Conservation (phyloP, 768 basidiomycete genomes). For the Leccinum boreale region DNA sequence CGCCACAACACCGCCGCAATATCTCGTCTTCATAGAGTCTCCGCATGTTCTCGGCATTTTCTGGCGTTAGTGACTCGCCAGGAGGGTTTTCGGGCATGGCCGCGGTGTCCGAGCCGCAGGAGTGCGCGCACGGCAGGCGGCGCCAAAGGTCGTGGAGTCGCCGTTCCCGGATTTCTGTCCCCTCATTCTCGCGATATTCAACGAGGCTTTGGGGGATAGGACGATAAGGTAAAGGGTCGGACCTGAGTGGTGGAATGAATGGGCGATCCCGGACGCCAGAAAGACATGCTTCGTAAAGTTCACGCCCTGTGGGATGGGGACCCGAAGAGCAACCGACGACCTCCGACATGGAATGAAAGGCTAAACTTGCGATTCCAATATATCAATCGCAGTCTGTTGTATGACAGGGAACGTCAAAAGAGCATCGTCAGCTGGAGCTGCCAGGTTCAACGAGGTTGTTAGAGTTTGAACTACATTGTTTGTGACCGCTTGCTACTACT, state of each 20-base stretch:
- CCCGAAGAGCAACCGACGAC: slow-evolving; percentile 17
- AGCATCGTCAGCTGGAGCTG: slow-evolving; percentile 26
- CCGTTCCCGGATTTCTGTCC: slow-evolving; percentile 55
- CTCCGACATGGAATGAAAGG: slow-evolving; percentile 27
- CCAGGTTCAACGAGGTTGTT: slow-evolving; percentile 19
- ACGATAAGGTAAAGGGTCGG: slow-evolving; percentile 44
- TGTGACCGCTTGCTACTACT: slow-evolving; percentile 28
- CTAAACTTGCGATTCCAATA: slow-evolving; percentile 18
- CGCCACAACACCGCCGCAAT: slow-evolving; percentile 46
- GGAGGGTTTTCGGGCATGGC: slow-evolving; percentile 12
- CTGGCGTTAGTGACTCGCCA: slow-evolving; percentile 38
- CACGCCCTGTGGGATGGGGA: slow-evolving; percentile 40
- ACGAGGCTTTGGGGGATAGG: slow-evolving; percentile 48
- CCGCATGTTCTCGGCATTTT: slow-evolving; percentile 59
- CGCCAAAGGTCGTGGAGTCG: slow-evolving; percentile 64
- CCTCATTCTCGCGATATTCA: slow-evolving; percentile 66
- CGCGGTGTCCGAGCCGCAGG: slow-evolving; percentile 24
- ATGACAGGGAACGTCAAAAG: slow-evolving; percentile 20
- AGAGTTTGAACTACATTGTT: slow-evolving; percentile 22
- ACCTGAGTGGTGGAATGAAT: slow-evolving; percentile 56
- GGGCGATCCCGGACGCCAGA: slow-evolving; percentile 53
- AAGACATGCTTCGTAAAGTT: slow-evolving; percentile 50
- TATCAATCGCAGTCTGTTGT: slow-evolving; percentile 8
- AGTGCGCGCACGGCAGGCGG: slow-evolving; percentile 41
- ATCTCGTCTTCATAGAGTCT: slow-evolving; percentile 79